Evolutionary conservation across 1,139 yeast genomes (phyloP), one percentile per base, ranked within the genome.

Genomic region (Yamadazyma siamensis): DNA sequence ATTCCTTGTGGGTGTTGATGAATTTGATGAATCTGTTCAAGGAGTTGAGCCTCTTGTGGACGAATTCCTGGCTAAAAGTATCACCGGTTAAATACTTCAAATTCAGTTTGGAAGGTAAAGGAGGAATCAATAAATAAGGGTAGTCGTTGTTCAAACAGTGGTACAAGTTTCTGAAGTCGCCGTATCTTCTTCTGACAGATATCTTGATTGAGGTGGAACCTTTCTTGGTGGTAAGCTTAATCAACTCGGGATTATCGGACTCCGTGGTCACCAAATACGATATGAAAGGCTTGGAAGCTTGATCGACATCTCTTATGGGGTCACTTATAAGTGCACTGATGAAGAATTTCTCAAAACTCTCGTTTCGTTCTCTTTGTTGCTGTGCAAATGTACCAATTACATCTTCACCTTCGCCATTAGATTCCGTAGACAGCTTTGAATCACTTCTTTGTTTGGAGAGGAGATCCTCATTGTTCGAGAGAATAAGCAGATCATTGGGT

Each of bases 31-130:
- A 91, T 38, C 94, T 65, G 46, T 82, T 79, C 33, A 91, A 65
- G 5, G 96, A 86, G 29, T 80, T 78, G n/a, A 94, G 80, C 42
- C 98, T 66, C 51, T 86, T 84, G 40, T 72, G 67, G 0, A 95
- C 89, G 56, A 91, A 91, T 36, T 86, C 86, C 8, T 72, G 60
- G 32, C 86, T 76, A 52, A 86, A 86, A 13, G 95, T 71, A 48
- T 91, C 97, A n/a, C 98, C 98, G 25, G 95, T 88, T 34, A 91
- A 69, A 54, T 91, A 91, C 55, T 91, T 95, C 46, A 89, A 67
- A 39, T 94, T 77, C 64, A 84, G 86, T 58, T 88, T 89, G 39
- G 94, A 94, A 0, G 98, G 98, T 34, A 91, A 65, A 8, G 98
- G 97, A 1, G 98, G 98, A 0, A 91, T 77, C 21, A 91, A 77